phyloP scores from a whole-genome alignment of 2,329 filamentous ascomycete species.

The Pseudogymnoascus sp. region DNA sequence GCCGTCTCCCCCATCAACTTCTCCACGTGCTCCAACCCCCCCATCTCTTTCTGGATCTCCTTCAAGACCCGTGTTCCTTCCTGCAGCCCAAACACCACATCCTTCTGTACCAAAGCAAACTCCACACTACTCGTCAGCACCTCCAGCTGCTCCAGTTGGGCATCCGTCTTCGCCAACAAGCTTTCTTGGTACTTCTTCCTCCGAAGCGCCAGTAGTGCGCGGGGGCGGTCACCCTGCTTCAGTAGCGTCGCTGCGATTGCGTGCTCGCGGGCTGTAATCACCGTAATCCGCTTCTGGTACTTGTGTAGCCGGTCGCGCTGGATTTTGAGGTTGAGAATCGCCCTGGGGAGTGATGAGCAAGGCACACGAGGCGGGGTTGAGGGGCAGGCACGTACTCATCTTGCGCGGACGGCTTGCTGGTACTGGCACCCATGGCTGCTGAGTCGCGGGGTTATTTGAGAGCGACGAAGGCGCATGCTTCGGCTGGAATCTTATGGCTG shows the following conservation, averaged over 20 bases:
- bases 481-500: neutral
- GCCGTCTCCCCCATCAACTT: conserved; percentile 89
- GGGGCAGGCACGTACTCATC: conserved; percentile 59
- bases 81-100: conserved; percentile 84
- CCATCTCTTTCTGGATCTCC: conserved; percentile 93
- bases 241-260: conserved; percentile 79
- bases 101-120: conserved; percentile 94
- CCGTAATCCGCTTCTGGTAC: conserved; percentile 83
- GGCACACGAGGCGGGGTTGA: conserved; percentile 9
- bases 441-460: neutral
- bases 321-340: conserved; percentile 94
- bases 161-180: conserved; percentile 79
- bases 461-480: neutral
- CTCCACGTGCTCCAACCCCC: conserved; percentile 86
- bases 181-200: conserved; percentile 96
- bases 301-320: conserved; percentile 96
- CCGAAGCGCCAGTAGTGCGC: conserved; percentile 78
- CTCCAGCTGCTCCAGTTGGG: conserved; percentile 89
- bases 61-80: conserved; percentile 84
- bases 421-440: conserved; percentile 55
- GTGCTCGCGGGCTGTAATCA: conserved; percentile 80
- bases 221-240: conserved; percentile 66
- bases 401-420: conserved; percentile 64
- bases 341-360: conserved; percentile 43
- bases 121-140: conserved; percentile 82